Evolutionary conservation across 2,329 filamentous ascomycete genomes (phyloP).

Genomic region (Sphaerulina vaccinii): DNA sequence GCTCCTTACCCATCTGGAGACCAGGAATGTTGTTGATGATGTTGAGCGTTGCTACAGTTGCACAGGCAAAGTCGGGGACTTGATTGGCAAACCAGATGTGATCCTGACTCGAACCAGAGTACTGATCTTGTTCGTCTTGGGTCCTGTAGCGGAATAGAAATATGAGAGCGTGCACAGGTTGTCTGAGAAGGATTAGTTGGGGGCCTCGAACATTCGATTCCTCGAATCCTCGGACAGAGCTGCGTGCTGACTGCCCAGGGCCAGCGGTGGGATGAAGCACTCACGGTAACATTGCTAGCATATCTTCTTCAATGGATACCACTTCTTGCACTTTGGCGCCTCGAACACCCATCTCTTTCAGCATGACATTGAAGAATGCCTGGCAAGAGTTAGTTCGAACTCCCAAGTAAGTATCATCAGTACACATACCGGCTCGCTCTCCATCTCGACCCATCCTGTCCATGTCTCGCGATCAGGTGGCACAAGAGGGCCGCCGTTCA

Average conservation of each 20-base stretch:
- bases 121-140: slow-evolving; percentile 49
- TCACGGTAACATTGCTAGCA: slow-evolving; percentile 58
- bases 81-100: slow-evolving; percentile 93
- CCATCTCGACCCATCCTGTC: slow-evolving; percentile 78
- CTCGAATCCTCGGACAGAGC: no score
- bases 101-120: slow-evolving; percentile 50
- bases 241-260: no score
- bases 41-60: slow-evolving; percentile 87
- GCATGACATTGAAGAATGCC: slow-evolving; percentile 83
- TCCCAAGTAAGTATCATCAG: background rate
- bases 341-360: slow-evolving; percentile 73
- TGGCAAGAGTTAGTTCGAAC: slow-evolving; percentile 39
- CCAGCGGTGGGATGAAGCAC: no score
- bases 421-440: slow-evolving; percentile 75
- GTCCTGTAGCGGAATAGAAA: slow-evolving; percentile 73
- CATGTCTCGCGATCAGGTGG: slow-evolving; percentile 58
- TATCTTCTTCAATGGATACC: slow-evolving; percentile 66
- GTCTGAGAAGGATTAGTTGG: no score
- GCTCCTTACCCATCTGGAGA: slow-evolving; percentile 66
- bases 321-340: slow-evolving; percentile 75
- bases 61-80: slow-evolving; percentile 82
- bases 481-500: slow-evolving; percentile 10
- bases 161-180: slow-evolving; percentile 80
- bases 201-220: no score
- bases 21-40: slow-evolving; percentile 80